Percentiles rank a stretch among this genome's conserved stretches.
Evolutionary conservation across 2,329 filamentous ascomycete species (phyloP).

Genomic region (Claviceps sorghi): DNA sequence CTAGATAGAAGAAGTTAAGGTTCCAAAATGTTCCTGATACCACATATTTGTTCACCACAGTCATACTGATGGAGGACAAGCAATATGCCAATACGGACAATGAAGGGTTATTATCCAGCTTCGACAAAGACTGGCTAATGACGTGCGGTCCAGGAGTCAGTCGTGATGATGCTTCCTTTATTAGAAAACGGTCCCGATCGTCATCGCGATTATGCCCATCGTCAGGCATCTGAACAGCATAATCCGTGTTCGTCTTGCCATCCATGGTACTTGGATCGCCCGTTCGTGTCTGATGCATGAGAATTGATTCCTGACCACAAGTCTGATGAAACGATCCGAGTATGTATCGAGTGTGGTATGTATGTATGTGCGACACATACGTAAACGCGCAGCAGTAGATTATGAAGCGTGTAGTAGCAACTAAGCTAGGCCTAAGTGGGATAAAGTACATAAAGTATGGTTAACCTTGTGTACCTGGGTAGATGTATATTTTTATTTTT

Average conservation of each 20-base stretch:
- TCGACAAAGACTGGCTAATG: constrained; percentile 18
- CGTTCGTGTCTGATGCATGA: no score
- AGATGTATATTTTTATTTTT: no score
- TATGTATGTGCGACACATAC: no score
- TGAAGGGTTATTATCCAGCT: constrained; percentile 59
- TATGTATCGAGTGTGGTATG: no score
- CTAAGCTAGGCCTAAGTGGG: no score
- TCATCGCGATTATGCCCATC: constrained; percentile 28
- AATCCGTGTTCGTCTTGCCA: constrained; percentile 82
- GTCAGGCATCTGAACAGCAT: constrained; percentile 55
- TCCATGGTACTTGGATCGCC: constrained; percentile 39
- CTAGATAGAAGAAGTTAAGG: constrained; percentile 88
- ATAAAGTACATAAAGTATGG: no score
- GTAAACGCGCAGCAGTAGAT: no score
- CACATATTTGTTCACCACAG: constrained; percentile 98
- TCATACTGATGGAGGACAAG: constrained; percentile 95
- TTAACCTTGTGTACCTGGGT: no score
- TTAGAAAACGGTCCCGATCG: constrained; percentile 38
- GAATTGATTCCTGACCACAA: neutral
- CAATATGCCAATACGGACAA: constrained; percentile 84
- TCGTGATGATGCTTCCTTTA: constrained; percentile 12
- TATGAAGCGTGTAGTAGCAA: no score
- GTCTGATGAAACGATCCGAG: no score
- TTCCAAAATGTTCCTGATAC: constrained; percentile 86
- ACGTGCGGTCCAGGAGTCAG: constrained; percentile 3